Percentiles rank a stretch among this genome's conserved stretches.
Evolutionary conservation across 208 protist species (phyloP).

Genomic region (Wallacemonas sp.): DNA sequence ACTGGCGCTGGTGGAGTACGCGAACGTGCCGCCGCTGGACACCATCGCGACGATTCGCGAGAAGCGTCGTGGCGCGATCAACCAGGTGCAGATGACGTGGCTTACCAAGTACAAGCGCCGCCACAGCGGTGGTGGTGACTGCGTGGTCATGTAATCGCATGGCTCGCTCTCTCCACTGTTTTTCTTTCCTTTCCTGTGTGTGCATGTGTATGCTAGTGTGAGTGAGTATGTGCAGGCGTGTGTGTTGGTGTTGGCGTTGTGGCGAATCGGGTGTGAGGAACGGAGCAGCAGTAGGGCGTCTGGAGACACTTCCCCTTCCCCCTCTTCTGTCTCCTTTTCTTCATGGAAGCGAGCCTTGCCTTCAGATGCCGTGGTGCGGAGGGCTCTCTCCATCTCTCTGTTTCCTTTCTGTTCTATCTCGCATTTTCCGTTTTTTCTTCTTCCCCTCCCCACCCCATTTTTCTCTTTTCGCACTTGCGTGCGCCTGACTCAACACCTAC

Average conservation of each 20-base stretch:
- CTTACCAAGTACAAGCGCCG: slow-evolving; percentile 87
- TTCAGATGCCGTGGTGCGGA: not conserved
- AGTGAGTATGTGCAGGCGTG: not conserved
- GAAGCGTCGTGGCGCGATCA: slow-evolving; percentile 87
- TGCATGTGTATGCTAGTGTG: not conserved
- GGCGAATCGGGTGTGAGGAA: too few species aligned
- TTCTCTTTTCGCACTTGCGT: slow-evolving; percentile 19
- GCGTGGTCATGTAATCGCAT: slow-evolving; percentile 74
- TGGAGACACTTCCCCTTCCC: not conserved
- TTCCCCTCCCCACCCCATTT: slow-evolving; percentile 8
- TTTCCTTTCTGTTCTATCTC: slow-evolving; percentile 18
- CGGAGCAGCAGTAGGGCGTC: too few species aligned
- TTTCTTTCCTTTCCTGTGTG: slow-evolving; percentile 17
- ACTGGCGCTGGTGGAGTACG: slow-evolving; percentile 89
- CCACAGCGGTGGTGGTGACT: slow-evolving; percentile 37
- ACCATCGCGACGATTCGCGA: slow-evolving; percentile 81
- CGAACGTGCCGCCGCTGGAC: slow-evolving; percentile 74
- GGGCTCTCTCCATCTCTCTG: slow-evolving; percentile 8
- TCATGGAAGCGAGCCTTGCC: slow-evolving; percentile 1
- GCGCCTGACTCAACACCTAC: not conserved
- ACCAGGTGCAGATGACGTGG: slow-evolving; percentile 91
- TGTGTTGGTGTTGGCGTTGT: slow-evolving; percentile 1
- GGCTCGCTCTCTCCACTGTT: too few species aligned
- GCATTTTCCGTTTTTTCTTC: slow-evolving; percentile 14
- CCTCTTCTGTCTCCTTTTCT: slow-evolving; percentile 1